Evolutionary conservation across 306 rosid species (phyloP).

Genomic region (Aeschynomene evenia): DNA sequence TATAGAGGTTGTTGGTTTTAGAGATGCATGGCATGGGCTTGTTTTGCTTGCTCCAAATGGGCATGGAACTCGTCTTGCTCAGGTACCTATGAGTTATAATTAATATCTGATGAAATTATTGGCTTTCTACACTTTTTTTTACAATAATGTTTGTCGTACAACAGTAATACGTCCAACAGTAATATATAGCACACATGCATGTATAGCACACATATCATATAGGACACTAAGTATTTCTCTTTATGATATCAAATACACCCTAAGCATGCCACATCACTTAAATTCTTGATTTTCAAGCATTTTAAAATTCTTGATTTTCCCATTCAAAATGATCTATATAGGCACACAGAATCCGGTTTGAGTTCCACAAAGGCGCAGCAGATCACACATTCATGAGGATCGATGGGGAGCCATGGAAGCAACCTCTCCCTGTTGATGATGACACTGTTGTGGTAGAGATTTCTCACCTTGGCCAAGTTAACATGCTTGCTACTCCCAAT

Average conservation of each 20-base stretch:
- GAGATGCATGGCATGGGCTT: constrained; percentile 98
- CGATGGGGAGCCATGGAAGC: constrained; percentile 99
- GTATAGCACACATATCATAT: no score
- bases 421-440: constrained; percentile 83
- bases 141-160: no score
- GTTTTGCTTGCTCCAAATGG: constrained; percentile 88
- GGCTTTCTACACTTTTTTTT: no score
- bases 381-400: constrained; percentile 89
- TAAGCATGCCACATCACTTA: no score
- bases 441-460: constrained; percentile 82
- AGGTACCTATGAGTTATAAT: constrained; percentile 45
- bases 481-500: constrained; percentile 68
- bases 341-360: constrained; percentile 79
- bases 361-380: constrained; percentile 69
- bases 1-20: constrained; percentile 88
- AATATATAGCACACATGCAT: no score
- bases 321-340: constrained; percentile 13
- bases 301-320: background rate
- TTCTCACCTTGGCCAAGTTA: constrained; percentile 89
- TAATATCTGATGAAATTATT: background rate
- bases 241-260: no score
- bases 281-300: no score
- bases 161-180: no score
- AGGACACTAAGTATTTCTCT: no score
- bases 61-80: constrained; percentile 98